Base-by-base conservation (phyloP, 345 rosid genomes). In the Rhodamnia rubescens region DNA sequence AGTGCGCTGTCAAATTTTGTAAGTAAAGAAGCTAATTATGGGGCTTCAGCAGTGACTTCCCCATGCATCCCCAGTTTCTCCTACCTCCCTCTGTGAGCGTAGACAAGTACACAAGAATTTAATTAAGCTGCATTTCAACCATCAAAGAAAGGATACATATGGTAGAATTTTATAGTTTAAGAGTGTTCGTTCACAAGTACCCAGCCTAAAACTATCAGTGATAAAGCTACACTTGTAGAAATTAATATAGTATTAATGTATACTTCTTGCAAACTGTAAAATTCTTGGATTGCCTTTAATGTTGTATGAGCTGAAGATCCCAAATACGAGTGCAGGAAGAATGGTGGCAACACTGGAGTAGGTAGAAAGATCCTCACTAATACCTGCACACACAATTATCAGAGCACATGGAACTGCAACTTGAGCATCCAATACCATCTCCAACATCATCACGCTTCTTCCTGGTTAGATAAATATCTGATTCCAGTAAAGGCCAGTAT, bases 341-440 rank as follows among this genome's bases (percentile, higher is more conserved):
- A 52, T 5, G 2, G 40, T 16, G 4, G 49, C 18, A 26, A 51
- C 56, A 82, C 57, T 44, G 58, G 42, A 59, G 49, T n/a, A 32
- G 57, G 54, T 57, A 61, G 80, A 83, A 61, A 74, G 55, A 18
- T 59, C 69, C 52, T 36, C 1, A 87, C 50, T 55, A 49, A 56
- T 87, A 95, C 99, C 98, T 96, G 98, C 98, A 96, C 44, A 97
- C 95, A 87, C 99, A 97, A 89, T 93, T 57, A 69, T 93, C 95
- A 86, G 91, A 91, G 89, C 99, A 97, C 55, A 84, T 88, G 83
- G 96, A 90, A 83, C 91, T 91, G 91, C 98, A 97, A 86, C 87
- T 93, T 59, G 93, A 92, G 94, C 99, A 96, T 82, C 99, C 99
- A 87, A 90, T 91, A 84, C 92, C 99, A 90, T 91, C 93, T 87